Conservation (phyloP, 768 basidiomycete genomes). For the Suillus placidus region DNA sequence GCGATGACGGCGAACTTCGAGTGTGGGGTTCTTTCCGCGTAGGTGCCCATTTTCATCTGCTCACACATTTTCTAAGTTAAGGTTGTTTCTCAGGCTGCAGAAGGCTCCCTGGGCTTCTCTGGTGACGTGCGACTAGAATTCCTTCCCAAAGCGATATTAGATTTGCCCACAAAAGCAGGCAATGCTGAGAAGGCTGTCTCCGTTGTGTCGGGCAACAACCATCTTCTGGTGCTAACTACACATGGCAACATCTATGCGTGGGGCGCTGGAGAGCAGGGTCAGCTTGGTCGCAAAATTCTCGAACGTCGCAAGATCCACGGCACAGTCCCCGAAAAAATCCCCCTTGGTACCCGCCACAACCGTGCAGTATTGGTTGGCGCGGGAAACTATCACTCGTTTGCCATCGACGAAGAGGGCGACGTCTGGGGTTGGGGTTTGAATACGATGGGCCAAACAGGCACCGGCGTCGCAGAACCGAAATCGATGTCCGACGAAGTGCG, state of each 20-base stretch:
- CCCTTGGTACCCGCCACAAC: conserved; percentile 66
- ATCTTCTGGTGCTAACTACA: conserved; percentile 85
- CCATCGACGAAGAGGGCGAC: conserved; percentile 78
- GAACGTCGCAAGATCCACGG: conserved; percentile 89
- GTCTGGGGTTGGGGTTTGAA: conserved; percentile 98
- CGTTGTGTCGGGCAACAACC: conserved; percentile 84
- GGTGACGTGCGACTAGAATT: conserved; percentile 69
- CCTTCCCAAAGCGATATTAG: conserved; percentile 59
- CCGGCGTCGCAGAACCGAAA: conserved; percentile 47
- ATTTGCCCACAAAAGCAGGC: conserved; percentile 60
- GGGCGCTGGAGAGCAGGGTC: conserved; percentile 89
- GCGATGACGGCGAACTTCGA: conserved; percentile 74
- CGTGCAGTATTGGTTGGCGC: conserved; percentile 74
- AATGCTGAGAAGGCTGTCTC: conserved; percentile 72
- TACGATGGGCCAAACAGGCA: conserved; percentile 82
- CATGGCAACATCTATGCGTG: conserved; percentile 87
- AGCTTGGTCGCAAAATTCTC: conserved; percentile 88
- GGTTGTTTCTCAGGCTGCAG: conserved; percentile 53
- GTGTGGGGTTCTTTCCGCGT: conserved; percentile 94
- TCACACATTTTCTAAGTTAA: conserved; percentile 11
- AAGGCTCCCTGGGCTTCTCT: conserved; percentile 86
- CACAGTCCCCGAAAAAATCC: conserved; percentile 84
- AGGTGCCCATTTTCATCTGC: conserved; percentile 29
- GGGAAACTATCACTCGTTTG: conserved; percentile 88
- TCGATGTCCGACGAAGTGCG: conserved; percentile 56